Evolutionary conservation across 805 yeast genomes (phyloP).

Genomic region (Saturnispora mendoncae): DNA sequence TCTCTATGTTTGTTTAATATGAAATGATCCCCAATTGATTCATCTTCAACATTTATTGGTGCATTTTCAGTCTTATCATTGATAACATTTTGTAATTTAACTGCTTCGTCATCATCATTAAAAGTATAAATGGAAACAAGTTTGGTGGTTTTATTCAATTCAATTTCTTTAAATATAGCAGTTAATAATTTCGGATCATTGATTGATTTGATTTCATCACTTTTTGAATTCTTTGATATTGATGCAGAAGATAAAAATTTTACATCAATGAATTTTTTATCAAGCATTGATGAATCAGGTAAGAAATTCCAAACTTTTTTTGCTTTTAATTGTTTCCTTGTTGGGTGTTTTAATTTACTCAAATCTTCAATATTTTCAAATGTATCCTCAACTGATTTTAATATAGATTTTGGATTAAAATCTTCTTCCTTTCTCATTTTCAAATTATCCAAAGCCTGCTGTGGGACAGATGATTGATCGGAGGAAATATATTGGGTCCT

Average conservation of each 20-base stretch:
- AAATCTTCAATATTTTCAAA: slow-evolving; percentile 45
- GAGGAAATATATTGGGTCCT: slow-evolving; percentile 89
- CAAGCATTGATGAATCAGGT: slow-evolving; percentile 90
- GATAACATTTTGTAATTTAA: slow-evolving; percentile 30
- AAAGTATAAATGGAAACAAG: slow-evolving; percentile 63
- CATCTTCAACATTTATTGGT: slow-evolving; percentile 29
- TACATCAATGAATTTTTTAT: slow-evolving; percentile 57
- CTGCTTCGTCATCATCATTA: slow-evolving; percentile 31
- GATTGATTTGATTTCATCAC: slow-evolving; percentile 26
- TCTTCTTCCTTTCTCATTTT: slow-evolving; percentile 27
- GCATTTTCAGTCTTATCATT: slow-evolving; percentile 41
- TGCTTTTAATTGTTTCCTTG: slow-evolving; percentile 62
- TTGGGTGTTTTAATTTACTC: slow-evolving; percentile 57
- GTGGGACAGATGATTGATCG: slow-evolving; percentile 27
- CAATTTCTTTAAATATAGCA: slow-evolving; percentile 65
- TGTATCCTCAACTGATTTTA: slow-evolving; percentile 65
- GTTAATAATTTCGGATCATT: slow-evolving; percentile 36
- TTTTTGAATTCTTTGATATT: slow-evolving; percentile 29
- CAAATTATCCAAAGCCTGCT: slow-evolving; percentile 19
- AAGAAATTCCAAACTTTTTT: slow-evolving; percentile 70
- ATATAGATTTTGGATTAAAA: slow-evolving; percentile 53
- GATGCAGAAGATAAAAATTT: slow-evolving; percentile 56
- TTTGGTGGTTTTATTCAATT: slow-evolving; percentile 53
- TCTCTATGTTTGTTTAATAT: slow-evolving; percentile 63
- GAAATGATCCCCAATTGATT: slow-evolving; percentile 27